Evolutionary conservation across 2,329 filamentous ascomycete species (phyloP).

Genomic region (Eutypa lata): DNA sequence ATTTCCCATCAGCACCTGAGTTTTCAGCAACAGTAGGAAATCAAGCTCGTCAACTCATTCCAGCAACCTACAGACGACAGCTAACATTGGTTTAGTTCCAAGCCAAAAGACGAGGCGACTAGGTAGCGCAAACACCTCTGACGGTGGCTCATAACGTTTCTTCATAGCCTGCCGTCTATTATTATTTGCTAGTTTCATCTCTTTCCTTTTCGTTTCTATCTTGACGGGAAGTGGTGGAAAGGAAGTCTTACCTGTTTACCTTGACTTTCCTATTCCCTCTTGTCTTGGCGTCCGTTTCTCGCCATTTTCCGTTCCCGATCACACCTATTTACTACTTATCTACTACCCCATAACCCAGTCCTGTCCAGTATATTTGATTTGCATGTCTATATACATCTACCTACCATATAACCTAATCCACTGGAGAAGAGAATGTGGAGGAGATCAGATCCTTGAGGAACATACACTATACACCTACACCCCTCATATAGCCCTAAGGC

Average conservation of each 20-base stretch:
- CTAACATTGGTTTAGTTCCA: neutral
- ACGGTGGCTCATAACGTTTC: neutral
- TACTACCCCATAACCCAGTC: no score
- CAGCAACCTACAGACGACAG: no score
- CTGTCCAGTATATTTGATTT: neutral
- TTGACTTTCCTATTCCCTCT: no score
- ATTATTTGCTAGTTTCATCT: neutral
- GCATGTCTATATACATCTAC: neutral
- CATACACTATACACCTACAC: neutral
- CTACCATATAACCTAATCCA: neutral
- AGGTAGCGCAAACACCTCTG: neutral
- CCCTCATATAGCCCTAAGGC: no score
- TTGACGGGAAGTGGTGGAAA: neutral
- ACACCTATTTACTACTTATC: no score
- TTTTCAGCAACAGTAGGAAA: no score
- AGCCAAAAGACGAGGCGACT: neutral
- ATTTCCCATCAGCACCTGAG: no score
- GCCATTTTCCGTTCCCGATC: no score
- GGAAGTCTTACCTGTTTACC: no score
- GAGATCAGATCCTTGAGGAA: neutral
- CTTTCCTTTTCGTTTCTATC: neutral
- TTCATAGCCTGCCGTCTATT: neutral
- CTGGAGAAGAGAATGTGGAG: neutral
- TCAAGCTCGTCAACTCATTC: no score
- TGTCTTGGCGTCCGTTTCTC: no score